Conservation (phyloP, 805 yeast genomes). For the Barnettozyma botsteinii region DNA sequence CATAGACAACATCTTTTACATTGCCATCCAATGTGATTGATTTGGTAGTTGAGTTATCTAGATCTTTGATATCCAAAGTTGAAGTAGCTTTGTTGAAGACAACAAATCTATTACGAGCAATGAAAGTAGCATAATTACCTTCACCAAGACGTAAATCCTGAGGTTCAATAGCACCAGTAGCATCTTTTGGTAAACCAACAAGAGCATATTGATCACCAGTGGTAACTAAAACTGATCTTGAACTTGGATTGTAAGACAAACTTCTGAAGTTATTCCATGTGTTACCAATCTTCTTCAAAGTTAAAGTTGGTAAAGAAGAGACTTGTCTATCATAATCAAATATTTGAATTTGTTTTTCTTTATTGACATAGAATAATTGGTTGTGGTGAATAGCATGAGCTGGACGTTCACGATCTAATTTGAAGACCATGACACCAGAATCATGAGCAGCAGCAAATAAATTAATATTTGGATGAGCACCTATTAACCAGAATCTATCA, state of each 20-base stretch:
- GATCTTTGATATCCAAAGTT: slow-evolving; percentile 76
- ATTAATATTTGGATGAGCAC: slow-evolving; percentile 85
- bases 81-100: slow-evolving; percentile 61
- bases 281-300: slow-evolving; percentile 79
- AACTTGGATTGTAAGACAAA: slow-evolving; percentile 88
- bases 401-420: slow-evolving; percentile 95
- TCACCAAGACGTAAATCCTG: slow-evolving; percentile 71
- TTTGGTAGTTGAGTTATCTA: slow-evolving; percentile 77
- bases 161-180: slow-evolving; percentile 92
- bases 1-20: slow-evolving; percentile 66
- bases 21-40: slow-evolving; percentile 62
- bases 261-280: slow-evolving; percentile 82
- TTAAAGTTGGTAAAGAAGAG: slow-evolving; percentile 69
- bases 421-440: slow-evolving; percentile 96
- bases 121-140: slow-evolving; percentile 82
- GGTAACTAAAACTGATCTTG: slow-evolving; percentile 77
- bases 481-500: slow-evolving; percentile 91
- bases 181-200: slow-evolving; percentile 75
- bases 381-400: slow-evolving; percentile 73
- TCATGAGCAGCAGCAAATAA: slow-evolving; percentile 96
- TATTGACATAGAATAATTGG: slow-evolving; percentile 67
- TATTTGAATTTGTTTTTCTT: slow-evolving; percentile 79
- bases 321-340: slow-evolving; percentile 64
- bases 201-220: slow-evolving; percentile 73
- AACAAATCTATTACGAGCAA: slow-evolving; percentile 92